These are phyloP conservation scores for Lasiosphaeria hispida DNA, from an alignment of 495 filamentous ascomycete species.

Conservation along the genomic window DNA sequence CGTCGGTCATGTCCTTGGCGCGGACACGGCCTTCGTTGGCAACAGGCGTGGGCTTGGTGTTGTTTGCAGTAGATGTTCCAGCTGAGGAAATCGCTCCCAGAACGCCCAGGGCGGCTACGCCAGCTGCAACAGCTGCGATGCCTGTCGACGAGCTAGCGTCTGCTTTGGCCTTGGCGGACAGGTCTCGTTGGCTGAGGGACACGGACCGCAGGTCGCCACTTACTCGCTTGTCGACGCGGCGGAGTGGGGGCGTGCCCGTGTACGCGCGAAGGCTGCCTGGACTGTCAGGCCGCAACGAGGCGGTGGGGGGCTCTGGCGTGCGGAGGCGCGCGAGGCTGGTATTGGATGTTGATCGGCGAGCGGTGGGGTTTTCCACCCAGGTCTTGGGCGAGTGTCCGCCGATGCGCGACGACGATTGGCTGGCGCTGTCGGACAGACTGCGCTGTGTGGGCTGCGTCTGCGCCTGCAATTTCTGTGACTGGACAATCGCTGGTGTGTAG, in stretches of 20 bases:
- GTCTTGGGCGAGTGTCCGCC: conserved; percentile 22
- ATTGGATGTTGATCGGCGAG: conserved; percentile 43
- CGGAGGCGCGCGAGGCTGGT: conserved; percentile 52
- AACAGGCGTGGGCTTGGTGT: conserved; percentile 61
- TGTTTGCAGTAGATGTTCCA: conserved; percentile 45
- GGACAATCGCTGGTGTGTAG: no score
- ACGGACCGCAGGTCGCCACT: conserved; percentile 79
- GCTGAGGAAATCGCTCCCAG: conserved; percentile 31
- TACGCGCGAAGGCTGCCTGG: conserved; percentile 52
- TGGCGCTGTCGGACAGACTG: conserved; percentile 22
- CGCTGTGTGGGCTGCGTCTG: background rate
- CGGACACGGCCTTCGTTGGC: conserved; percentile 85
- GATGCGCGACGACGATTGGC: conserved; percentile 22
- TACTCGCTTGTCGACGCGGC: conserved; percentile 67
- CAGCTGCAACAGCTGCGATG: conserved; percentile 18
- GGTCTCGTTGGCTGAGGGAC: conserved; percentile 57
- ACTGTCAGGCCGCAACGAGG: conserved; percentile 56
- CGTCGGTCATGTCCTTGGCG: conserved; percentile 82
- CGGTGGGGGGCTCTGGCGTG: conserved; percentile 49
- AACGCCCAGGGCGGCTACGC: conserved; percentile 36
- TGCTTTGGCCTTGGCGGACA: conserved; percentile 26
- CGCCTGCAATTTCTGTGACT: no score
- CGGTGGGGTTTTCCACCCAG: conserved; percentile 23
- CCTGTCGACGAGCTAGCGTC: background rate
- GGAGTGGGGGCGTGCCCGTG: conserved; percentile 61